Evolutionary conservation across 352 stramenopile genomes (phyloP).

Genomic region (Globisporangium lucens): DNA sequence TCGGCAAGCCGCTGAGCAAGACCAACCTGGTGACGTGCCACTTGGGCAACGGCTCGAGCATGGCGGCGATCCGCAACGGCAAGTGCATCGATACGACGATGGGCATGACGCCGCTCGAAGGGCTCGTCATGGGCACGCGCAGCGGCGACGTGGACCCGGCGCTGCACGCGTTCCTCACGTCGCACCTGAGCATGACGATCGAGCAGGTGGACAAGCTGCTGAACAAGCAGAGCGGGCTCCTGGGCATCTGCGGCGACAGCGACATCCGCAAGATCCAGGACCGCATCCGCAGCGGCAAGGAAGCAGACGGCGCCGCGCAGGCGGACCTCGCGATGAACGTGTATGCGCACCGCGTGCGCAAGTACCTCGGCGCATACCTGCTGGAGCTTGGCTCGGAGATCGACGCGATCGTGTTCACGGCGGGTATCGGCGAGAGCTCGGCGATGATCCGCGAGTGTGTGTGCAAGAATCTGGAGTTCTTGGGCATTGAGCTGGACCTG

Average conservation of each 20-base stretch:
- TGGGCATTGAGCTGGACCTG: constrained; percentile 75
- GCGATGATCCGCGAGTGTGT: constrained; percentile 75
- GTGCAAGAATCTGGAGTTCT: constrained; percentile 51
- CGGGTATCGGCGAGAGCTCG: constrained; percentile 85
- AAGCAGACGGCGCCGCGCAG: constrained; percentile 25
- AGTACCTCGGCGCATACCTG: constrained; percentile 85
- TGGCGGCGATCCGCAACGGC: constrained; percentile 73
- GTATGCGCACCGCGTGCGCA: constrained; percentile 82
- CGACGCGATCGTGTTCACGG: constrained; percentile 89
- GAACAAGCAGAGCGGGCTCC: constrained; percentile 88
- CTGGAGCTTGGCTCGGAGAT: constrained; percentile 64
- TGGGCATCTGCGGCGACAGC: constrained; percentile 77
- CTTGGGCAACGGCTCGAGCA: constrained; percentile 84
- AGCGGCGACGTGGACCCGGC: constrained; percentile 84
- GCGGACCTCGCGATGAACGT: constrained; percentile 78
- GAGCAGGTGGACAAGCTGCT: constrained; percentile 80
- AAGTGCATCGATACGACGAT: constrained; percentile 88
- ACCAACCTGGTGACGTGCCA: constrained; percentile 86
- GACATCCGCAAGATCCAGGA: constrained; percentile 83
- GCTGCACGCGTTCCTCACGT: constrained; percentile 73
- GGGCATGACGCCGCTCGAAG: constrained; percentile 87
- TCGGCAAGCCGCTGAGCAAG: constrained; percentile 52
- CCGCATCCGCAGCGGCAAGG: constrained; percentile 40
- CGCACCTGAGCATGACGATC: constrained; percentile 67
- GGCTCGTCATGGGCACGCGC: constrained; percentile 88